Base-by-base conservation (phyloP, 148 eudicot genomes). In the Cornus controversa region DNA sequence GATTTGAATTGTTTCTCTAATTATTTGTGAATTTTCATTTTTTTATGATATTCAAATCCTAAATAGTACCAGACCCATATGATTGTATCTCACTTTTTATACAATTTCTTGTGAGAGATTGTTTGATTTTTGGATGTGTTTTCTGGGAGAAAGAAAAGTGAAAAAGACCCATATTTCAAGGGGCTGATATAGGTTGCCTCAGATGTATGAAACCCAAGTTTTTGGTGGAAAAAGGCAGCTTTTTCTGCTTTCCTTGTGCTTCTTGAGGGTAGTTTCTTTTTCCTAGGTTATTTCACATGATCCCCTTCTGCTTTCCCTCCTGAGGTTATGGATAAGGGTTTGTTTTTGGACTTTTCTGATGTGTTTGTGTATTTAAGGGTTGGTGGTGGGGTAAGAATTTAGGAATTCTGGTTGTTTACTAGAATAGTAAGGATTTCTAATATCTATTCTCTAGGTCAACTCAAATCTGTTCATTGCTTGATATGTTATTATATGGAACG, bases 121-220 rank as follows among this genome's bases (percentile, higher is more conserved):
- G 23, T 68, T 80, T 75, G 79, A 80, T 72, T 80, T 31, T 75
- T 62, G 69, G 74, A 15, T 78, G 70, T 67, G 72, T 78, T 70
- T 72, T 72, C 28, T 75, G 70, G 76, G 69, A 26, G 77, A 29
- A 64, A 29, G 42, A 22, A 70, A 42, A 40, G 69, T 23, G 40
- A 67, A 45, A 72, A 37, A 71, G 73, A 54, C 74, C 64, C 66
- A 50, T 36, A 72, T 29, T 73, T 77, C 75, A 42, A 71, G 83
- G 73, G 83, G 83, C 79, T 79, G 83, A 77, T 78, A 68, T 27
- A 75, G 75, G 74, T 85, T 85, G 65, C 85, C 79, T 88, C 76
- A 85, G 88, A 88, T 85, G 82, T 84, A 79, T 77, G 88, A 75
- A 77, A 83, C 81, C 83, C 70, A 79, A 50, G 62, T 79, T 81